phyloP scores from a whole-genome alignment of 2,329 filamentous ascomycete species.

The Pseudopithomyces chartarum region DNA sequence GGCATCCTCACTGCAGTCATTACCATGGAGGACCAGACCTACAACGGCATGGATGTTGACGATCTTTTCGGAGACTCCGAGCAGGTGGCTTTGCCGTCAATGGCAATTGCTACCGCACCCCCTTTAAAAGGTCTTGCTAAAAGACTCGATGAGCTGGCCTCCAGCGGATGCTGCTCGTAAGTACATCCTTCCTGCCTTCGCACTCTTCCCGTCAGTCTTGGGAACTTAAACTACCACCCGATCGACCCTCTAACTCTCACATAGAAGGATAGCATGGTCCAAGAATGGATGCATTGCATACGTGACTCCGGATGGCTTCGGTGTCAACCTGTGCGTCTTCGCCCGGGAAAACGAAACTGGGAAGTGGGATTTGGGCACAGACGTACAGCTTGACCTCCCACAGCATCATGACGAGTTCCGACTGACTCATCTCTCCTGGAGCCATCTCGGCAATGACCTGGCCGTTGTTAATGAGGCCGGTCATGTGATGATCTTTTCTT shows the following conservation, averaged over 20 bases:
- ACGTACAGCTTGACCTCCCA: constrained; percentile 68
- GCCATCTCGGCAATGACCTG: constrained; percentile 75
- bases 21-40: constrained; percentile 61
- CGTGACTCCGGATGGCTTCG: constrained; percentile 72
- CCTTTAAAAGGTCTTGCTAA: constrained; percentile 71
- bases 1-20: constrained; percentile 24
- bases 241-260: neutral
- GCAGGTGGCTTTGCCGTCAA: constrained; percentile 64
- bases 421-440: constrained; percentile 84
- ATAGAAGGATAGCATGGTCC: constrained; percentile 84
- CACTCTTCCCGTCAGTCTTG: neutral
- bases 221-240: neutral
- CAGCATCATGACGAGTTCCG: constrained; percentile 67
- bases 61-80: constrained; percentile 58
- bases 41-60: constrained; percentile 52
- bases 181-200: constrained; percentile 35
- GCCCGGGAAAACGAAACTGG: constrained; percentile 71
- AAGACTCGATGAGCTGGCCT: constrained; percentile 76
- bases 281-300: constrained; percentile 84
- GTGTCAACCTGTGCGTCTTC: constrained; percentile 74
- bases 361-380: constrained; percentile 75
- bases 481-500: constrained; percentile 74
- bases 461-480: constrained; percentile 82
- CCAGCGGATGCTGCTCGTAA: constrained; percentile 81
- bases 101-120: constrained; percentile 54